These are phyloP conservation scores for Durotheca rogersii DNA, from an alignment of 495 filamentous ascomycete species.

Conservation along the genomic window DNA sequence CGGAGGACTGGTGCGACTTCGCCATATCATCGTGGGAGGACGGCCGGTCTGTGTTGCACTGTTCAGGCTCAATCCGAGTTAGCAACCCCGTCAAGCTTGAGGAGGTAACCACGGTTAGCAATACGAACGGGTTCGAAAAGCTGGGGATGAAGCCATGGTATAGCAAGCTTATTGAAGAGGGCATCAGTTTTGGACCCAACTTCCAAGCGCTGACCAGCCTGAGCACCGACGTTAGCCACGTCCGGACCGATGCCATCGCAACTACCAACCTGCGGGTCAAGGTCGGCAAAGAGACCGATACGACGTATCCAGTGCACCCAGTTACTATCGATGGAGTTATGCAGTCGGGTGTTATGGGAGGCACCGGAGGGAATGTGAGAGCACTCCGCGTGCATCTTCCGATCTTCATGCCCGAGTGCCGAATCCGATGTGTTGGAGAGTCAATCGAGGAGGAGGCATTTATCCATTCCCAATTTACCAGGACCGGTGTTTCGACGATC, in stretches of 20 bases:
- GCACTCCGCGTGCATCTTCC: background rate
- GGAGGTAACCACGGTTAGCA: background rate
- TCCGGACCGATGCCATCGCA: background rate
- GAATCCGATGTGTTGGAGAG: background rate
- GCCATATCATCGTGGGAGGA: slow-evolving; percentile 66
- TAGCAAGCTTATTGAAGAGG: background rate
- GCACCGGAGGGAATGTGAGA: background rate
- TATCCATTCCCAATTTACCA: background rate
- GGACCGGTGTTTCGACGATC: background rate
- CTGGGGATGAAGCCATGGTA: background rate
- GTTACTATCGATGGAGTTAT: slow-evolving; percentile 4
- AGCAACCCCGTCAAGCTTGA: background rate
- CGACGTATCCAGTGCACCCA: background rate
- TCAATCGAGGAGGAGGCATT: background rate
- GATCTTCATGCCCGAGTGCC: background rate
- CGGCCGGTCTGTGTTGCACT: slow-evolving; percentile 60
- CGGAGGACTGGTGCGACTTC: background rate
- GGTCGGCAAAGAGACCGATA: background rate
- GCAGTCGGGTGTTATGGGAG: slow-evolving; percentile 1
- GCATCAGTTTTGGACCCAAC: background rate
- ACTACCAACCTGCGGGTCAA: background rate
- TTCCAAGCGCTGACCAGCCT: background rate
- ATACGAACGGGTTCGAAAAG: background rate
- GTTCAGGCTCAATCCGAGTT: slow-evolving; percentile 36
- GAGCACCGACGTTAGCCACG: background rate